phyloP scores from a whole-genome alignment of 768 basidiomycete genomes.

The Lactarius vividus region DNA sequence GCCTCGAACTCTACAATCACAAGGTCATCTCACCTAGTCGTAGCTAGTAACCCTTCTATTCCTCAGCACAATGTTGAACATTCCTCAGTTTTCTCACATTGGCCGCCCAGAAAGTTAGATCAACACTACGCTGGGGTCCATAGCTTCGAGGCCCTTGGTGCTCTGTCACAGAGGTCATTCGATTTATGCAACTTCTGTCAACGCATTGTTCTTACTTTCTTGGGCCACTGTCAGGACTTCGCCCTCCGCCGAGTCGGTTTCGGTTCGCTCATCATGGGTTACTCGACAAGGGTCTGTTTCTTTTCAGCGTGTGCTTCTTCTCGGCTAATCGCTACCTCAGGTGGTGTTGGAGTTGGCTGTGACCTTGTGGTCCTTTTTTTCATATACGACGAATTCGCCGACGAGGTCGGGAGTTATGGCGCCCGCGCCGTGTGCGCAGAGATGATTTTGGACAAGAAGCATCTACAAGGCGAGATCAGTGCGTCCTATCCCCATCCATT shows the following conservation, averaged over 20 bases:
- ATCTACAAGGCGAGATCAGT: constrained; percentile 18
- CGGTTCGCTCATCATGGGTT: constrained; percentile 1
- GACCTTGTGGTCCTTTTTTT: constrained; percentile 13
- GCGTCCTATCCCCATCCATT: not conserved
- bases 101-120: constrained; percentile 28
- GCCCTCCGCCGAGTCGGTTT: constrained; percentile 16
- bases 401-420: constrained; percentile 12
- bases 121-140: constrained; percentile 25
- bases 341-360: constrained; percentile 9
- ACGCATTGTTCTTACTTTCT: not conserved
- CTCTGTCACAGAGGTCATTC: constrained; percentile 22
- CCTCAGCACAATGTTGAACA: constrained; percentile 2
- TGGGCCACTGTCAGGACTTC: not conserved
- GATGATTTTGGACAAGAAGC: constrained; percentile 14
- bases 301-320: not conserved
- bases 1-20: not conserved
- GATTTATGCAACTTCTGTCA: constrained; percentile 27
- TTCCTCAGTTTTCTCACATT: not conserved
- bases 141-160: constrained; percentile 22
- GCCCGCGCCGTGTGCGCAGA: constrained; percentile 3
- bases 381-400: constrained; percentile 18
- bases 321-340: not conserved
- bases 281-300: constrained; percentile 10
- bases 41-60: not conserved
- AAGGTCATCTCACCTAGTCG: not conserved